Percentiles rank a stretch among this genome's conserved stretches.
Evolutionary conservation across 495 filamentous ascomycete genomes (phyloP).

Genomic region (Neurospora sp.): DNA sequence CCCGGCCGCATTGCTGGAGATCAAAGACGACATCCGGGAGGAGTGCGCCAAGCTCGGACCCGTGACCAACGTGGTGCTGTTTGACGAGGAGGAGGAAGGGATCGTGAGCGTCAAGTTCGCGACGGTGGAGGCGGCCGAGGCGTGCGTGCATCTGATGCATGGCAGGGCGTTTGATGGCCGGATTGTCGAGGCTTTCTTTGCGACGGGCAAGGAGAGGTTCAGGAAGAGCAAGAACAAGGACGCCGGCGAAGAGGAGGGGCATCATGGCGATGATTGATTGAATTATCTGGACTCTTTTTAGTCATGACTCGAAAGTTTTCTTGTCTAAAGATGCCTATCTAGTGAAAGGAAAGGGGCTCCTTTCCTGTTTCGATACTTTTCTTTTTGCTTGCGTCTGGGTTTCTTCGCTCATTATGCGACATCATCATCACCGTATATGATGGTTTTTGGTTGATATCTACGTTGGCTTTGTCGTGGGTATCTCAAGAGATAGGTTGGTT

Average conservation of each 20-base stretch:
- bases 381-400: not conserved
- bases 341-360: not conserved
- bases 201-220: slow-evolving; percentile 67
- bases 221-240: slow-evolving; percentile 51
- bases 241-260: slow-evolving; percentile 29
- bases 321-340: not conserved
- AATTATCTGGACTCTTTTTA: not conserved
- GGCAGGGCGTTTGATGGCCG: slow-evolving; percentile 68
- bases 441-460: too few species aligned
- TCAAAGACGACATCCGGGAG: slow-evolving; percentile 87
- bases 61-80: slow-evolving; percentile 85
- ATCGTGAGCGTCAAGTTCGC: slow-evolving; percentile 75
- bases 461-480: too few species aligned
- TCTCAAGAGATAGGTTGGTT: too few species aligned
- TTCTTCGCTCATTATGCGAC: not conserved
- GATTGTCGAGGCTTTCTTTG: slow-evolving; percentile 67
- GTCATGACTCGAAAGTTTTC: not conserved
- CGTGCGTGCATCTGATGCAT: slow-evolving; percentile 68
- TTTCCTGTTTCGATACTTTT: not conserved
- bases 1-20: slow-evolving; percentile 71
- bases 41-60: slow-evolving; percentile 80
- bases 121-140: slow-evolving; percentile 56
- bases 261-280: slow-evolving; percentile 24
- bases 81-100: slow-evolving; percentile 78
- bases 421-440: too few species aligned